Percentiles rank a stretch among this genome's conserved stretches.
Conservation (phyloP, 2,329 filamentous ascomycete genomes). For the Xylariaceae sp. region DNA sequence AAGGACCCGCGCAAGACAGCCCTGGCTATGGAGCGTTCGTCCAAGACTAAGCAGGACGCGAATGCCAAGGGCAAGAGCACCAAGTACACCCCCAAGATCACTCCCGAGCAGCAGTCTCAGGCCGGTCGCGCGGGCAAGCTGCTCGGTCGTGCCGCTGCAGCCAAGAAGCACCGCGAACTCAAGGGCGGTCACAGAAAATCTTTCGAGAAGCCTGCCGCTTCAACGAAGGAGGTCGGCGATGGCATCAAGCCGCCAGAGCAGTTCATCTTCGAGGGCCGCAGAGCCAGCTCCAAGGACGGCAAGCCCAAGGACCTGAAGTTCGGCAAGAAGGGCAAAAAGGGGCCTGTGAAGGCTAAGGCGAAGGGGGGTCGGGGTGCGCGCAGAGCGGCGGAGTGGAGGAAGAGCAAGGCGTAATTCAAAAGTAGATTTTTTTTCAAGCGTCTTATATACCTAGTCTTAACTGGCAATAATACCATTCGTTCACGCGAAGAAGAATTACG, state of each 20-base stretch:
- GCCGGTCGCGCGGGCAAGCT: constrained; percentile 71
- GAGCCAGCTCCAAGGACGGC: constrained; percentile 62
- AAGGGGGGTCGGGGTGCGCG: constrained; percentile 16
- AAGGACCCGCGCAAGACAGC: constrained; percentile 63
- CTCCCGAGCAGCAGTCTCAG: constrained; percentile 63
- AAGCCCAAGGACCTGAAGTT: constrained; percentile 58
- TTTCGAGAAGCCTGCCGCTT: constrained; percentile 21
- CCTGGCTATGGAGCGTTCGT: constrained; percentile 47
- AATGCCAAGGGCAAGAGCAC: constrained; percentile 37
- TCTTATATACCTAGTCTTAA: neutral
- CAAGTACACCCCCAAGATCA: constrained; percentile 64
- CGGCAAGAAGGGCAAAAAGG: constrained; percentile 49
- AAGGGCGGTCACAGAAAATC: constrained; percentile 27
- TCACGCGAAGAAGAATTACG: neutral
- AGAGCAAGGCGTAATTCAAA: constrained; percentile 26
- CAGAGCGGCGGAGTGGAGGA: constrained; percentile 33
- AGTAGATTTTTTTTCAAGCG: neutral
- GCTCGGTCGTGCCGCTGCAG: constrained; percentile 63
- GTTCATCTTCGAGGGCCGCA: constrained; percentile 76
- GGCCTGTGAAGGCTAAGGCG: constrained; percentile 34
- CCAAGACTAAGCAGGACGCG: constrained; percentile 33
- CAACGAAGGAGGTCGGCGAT: constrained; percentile 5
- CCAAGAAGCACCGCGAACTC: constrained; percentile 38
- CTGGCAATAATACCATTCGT: constrained; percentile 6
- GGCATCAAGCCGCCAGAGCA: constrained; percentile 58